phyloP scores from a whole-genome alignment of 2,329 filamentous ascomycete genomes.

The Aureobasidium zeae region DNA sequence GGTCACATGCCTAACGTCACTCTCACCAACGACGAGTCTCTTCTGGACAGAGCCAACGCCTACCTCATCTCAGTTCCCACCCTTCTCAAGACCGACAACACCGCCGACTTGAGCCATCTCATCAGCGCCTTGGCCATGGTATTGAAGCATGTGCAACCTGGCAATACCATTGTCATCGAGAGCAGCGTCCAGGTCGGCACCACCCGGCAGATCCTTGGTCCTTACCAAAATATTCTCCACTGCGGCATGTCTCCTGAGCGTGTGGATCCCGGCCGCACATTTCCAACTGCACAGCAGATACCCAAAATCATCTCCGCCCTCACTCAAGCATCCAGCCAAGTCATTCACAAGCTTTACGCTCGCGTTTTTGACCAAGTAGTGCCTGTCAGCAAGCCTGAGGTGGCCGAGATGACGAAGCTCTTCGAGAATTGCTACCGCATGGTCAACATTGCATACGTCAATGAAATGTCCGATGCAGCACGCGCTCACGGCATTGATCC shows the following conservation, averaged over 20 bases:
- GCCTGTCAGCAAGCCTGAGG: slow-evolving; percentile 44
- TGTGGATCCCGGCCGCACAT: slow-evolving; percentile 20
- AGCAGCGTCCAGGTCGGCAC: slow-evolving; percentile 48
- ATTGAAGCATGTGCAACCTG: slow-evolving; percentile 33
- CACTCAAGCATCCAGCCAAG: slow-evolving; percentile 36
- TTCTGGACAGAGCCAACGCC: slow-evolving; percentile 39
- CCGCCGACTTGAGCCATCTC: slow-evolving; percentile 42
- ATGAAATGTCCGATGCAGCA: slow-evolving; percentile 20
- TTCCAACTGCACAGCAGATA: slow-evolving; percentile 30
- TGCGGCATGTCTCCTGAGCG: slow-evolving; percentile 32
- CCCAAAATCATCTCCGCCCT: slow-evolving; percentile 48
- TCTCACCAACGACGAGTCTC: slow-evolving; percentile 33
- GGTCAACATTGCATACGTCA: slow-evolving; percentile 21
- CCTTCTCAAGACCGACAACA: slow-evolving; percentile 38
- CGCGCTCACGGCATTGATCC: slow-evolving; percentile 18
- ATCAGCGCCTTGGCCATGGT: slow-evolving; percentile 38
- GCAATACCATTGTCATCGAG: slow-evolving; percentile 44
- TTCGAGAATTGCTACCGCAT: slow-evolving; percentile 47
- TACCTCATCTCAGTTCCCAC: slow-evolving; percentile 49
- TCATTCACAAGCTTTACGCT: slow-evolving; percentile 39
- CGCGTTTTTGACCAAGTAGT: slow-evolving; percentile 42
- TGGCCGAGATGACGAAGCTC: slow-evolving; percentile 50
- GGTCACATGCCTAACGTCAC: slow-evolving; percentile 26
- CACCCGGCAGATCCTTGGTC: slow-evolving; percentile 42
- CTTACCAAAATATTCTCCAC: slow-evolving; percentile 32